phyloP scores from a whole-genome alignment of 164 flowering plant genomes.

The Annona squamosa region DNA sequence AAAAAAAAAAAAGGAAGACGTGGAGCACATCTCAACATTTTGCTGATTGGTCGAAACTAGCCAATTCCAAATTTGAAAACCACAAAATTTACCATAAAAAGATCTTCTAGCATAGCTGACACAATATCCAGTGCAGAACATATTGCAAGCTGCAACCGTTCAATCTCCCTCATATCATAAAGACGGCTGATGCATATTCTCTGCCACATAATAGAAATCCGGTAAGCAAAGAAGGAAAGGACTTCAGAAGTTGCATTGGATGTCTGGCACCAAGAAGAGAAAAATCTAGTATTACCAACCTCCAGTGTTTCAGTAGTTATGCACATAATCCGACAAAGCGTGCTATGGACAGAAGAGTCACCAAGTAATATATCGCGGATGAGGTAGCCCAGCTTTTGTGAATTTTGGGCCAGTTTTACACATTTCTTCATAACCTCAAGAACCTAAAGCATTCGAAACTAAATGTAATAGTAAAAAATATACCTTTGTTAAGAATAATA shows the following conservation, averaged over 20 bases:
- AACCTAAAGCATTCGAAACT: constrained; percentile 37
- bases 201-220: constrained; percentile 28
- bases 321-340: constrained; percentile 62
- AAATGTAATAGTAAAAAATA: background rate
- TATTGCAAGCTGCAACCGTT: constrained; percentile 65
- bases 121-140: constrained; percentile 62
- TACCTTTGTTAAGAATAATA: background rate
- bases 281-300: constrained; percentile 30
- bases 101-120: constrained; percentile 37
- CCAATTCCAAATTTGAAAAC: background rate
- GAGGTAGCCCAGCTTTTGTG: constrained; percentile 39
- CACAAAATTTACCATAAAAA: constrained; percentile 47
- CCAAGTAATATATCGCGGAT: constrained; percentile 44
- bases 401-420: constrained; percentile 31
- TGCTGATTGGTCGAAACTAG: background rate
- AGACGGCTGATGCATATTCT: constrained; percentile 58
- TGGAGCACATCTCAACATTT: background rate
- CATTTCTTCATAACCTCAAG: constrained; percentile 71
- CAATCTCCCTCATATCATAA: constrained; percentile 61
- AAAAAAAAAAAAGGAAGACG: too few species aligned
- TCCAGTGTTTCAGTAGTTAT: constrained; percentile 55
- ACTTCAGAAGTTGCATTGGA: background rate
- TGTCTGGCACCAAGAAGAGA: background rate
- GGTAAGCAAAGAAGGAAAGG: constrained; percentile 1
- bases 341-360: constrained; percentile 74